A percentile compares a stretch with the other conserved stretches of the same genome.
These are phyloP conservation scores for Spinacia oleracea DNA, from an alignment of 179 eudicot species.

Conservation along the genomic window DNA sequence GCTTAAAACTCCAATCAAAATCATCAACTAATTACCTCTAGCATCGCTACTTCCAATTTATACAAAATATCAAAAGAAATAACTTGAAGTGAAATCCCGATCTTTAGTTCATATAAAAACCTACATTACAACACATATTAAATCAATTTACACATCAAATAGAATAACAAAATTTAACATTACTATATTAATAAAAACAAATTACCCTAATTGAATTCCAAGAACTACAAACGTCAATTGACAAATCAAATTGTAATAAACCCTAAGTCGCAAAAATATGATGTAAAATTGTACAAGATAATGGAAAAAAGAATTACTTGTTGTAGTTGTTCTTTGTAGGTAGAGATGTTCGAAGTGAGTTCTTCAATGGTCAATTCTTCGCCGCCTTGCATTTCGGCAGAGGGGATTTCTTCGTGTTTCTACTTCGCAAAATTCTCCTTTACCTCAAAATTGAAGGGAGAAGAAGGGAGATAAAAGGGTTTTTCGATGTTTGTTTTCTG, in stretches of 20 bases:
- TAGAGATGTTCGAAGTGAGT: conserved; percentile 78
- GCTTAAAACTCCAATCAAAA: not conserved
- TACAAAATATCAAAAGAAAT: too few relatives aligned
- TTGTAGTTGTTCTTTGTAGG: conserved; percentile 84
- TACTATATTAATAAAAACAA: not conserved
- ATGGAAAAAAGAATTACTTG: conserved; percentile 43
- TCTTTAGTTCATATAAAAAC: not conserved
- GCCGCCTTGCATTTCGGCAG: conserved; percentile 48
- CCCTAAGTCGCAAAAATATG: not conserved
- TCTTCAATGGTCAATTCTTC: conserved; percentile 83
- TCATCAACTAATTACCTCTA: not conserved
- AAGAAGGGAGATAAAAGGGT: too few relatives aligned
- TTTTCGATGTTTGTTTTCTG: too few relatives aligned
- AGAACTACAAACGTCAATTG: not conserved
- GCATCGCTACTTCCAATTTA: not conserved
- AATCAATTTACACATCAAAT: not conserved
- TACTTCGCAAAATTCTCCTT: not conserved
- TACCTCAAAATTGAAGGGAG: too few relatives aligned
- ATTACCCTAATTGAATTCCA: not conserved
- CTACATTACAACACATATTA: not conserved
- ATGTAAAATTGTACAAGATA: not conserved
- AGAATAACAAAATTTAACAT: too few relatives aligned
- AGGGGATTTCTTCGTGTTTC: not conserved
- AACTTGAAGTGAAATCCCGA: not conserved
- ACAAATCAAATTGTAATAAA: not conserved